phyloP scores from a whole-genome alignment of 129 eudicot genomes.

The Artemisia argyi region DNA sequence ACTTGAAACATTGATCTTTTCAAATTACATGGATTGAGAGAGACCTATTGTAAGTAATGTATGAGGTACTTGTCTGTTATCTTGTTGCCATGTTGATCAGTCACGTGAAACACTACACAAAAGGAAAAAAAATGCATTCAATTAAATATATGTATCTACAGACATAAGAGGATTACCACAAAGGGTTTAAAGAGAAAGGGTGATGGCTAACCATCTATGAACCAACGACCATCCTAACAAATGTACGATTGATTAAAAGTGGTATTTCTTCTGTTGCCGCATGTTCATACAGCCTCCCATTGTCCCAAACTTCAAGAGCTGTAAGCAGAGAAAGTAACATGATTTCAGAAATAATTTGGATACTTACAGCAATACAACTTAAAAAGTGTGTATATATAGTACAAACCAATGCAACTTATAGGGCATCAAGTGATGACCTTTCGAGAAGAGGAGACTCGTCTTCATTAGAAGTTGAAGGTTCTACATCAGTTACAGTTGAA shows the following conservation, averaged over 20 bases:
- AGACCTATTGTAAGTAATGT: conserved; percentile 66
- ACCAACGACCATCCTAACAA: conserved; percentile 90
- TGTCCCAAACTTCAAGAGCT: too few relatives aligned
- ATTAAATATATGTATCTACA: conserved; percentile 16
- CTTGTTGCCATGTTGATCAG: conserved; percentile 75
- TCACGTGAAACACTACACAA: conserved; percentile 81
- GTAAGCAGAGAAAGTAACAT: too few relatives aligned
- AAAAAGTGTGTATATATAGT: too few relatives aligned
- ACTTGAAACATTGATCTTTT: background rate
- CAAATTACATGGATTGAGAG: background rate
- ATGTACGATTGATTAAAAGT: conserved; percentile 90
- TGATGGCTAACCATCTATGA: conserved; percentile 80
- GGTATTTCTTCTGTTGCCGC: too few relatives aligned
- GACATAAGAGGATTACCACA: background rate
- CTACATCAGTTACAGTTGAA: too few relatives aligned
- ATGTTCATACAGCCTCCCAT: too few relatives aligned
- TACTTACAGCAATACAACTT: too few relatives aligned
- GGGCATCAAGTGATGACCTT: too few relatives aligned
- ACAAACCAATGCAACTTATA: too few relatives aligned
- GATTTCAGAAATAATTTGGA: too few relatives aligned
- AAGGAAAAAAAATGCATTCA: conserved; percentile 17
- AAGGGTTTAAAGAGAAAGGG: background rate
- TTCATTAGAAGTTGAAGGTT: too few relatives aligned
- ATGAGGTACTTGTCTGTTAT: conserved; percentile 61
- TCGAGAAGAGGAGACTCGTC: too few relatives aligned